Conservation (phyloP, 1,284 basidiomycete genomes). For the Pseudozyma sp. region DNA sequence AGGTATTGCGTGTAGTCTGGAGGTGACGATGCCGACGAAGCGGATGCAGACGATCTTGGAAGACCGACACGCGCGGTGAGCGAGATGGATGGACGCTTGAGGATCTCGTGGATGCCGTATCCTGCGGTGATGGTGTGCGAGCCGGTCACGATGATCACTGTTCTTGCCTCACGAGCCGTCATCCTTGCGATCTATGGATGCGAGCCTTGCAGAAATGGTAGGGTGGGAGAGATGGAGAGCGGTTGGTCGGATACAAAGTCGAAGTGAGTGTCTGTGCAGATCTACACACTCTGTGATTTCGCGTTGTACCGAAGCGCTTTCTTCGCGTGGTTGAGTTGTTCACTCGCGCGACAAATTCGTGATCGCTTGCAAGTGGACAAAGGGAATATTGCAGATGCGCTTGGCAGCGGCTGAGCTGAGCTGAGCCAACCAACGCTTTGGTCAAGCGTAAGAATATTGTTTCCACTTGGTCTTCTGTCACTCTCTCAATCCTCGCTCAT, state of each 20-base stretch:
- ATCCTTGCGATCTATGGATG: conserved; percentile 11
- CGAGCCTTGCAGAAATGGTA: not conserved
- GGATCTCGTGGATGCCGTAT: conserved; percentile 82
- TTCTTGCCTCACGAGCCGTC: conserved; percentile 80
- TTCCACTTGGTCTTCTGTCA: conserved; percentile 4
- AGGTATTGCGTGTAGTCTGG: conserved; percentile 75
- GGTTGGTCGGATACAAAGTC: not conserved
- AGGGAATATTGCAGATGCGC: conserved; percentile 2
- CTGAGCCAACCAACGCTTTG: conserved; percentile 45
- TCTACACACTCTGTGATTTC: too few species aligned
- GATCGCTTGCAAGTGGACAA: conserved; percentile 15
- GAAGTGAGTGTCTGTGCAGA: not conserved
- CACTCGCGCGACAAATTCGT: conserved; percentile 41
- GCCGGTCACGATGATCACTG: conserved; percentile 83
- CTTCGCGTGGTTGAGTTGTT: conserved; percentile 24
- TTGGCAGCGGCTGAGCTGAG: not conserved
- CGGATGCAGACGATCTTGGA: conserved; percentile 28
- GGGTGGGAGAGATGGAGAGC: not conserved
- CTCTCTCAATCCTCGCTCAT: conserved; percentile 1
- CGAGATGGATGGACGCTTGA: conserved; percentile 78
- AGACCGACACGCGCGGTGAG: conserved; percentile 59
- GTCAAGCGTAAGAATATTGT: conserved; percentile 28
- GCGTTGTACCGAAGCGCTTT: not conserved
- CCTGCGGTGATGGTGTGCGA: conserved; percentile 79
- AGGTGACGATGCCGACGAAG: conserved; percentile 21